A percentile compares a stretch with the other conserved stretches of the same genome.
These are phyloP conservation scores for Bassia scoparia DNA, from an alignment of 148 eudicot species.

Conservation along the genomic window DNA sequence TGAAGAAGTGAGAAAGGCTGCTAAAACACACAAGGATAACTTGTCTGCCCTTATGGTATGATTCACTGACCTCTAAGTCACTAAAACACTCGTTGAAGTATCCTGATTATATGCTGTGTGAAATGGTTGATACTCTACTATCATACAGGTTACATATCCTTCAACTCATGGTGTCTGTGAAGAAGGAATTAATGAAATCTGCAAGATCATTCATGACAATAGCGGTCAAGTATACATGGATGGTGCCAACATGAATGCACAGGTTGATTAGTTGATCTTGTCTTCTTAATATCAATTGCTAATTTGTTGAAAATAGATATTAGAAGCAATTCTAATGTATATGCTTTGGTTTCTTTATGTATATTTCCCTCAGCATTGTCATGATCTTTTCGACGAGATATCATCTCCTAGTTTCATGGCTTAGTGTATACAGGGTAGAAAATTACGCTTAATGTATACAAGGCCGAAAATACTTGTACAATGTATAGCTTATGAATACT, in stretches of 20 bases:
- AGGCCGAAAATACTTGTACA: too few species aligned
- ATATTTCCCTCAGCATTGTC: neutral
- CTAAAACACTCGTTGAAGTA: neutral
- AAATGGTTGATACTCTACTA: slow-evolving; percentile 6
- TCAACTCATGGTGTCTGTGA: slow-evolving; percentile 98
- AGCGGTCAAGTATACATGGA: slow-evolving; percentile 99
- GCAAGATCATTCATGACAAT: slow-evolving; percentile 90
- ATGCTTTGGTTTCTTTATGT: too few species aligned
- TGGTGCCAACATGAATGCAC: slow-evolving; percentile 99
- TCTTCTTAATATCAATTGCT: too few species aligned
- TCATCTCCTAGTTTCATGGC: neutral
- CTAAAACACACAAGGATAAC: slow-evolving; percentile 78
- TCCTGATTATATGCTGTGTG: neutral
- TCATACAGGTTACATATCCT: slow-evolving; percentile 87
- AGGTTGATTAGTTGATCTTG: too few species aligned
- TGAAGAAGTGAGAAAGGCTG: slow-evolving; percentile 81
- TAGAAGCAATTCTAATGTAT: too few species aligned
- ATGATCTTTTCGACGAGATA: too few species aligned
- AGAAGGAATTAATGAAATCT: slow-evolving; percentile 96
- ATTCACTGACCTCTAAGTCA: neutral
- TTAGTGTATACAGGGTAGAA: neutral
- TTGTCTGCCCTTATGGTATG: slow-evolving; percentile 89
- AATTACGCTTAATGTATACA: too few species aligned
- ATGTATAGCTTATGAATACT: too few species aligned
- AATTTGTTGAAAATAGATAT: too few species aligned